phyloP scores from a whole-genome alignment of 805 yeast genomes.

The Yarrowia osloensis region DNA sequence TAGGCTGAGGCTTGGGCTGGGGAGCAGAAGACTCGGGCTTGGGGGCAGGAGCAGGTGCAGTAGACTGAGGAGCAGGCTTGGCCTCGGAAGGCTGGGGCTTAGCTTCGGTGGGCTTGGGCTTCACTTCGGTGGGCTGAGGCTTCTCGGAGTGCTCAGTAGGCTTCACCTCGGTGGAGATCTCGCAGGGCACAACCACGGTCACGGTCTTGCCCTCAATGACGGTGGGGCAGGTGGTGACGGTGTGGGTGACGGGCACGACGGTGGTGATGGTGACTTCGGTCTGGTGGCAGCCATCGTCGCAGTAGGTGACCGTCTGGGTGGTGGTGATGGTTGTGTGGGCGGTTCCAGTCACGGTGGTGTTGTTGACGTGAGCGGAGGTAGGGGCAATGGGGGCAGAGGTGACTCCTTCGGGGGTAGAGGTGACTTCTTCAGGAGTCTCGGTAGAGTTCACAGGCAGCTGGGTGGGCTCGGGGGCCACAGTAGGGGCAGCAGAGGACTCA shows the following conservation, averaged over 20 bases:
- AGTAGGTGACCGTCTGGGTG: slow-evolving; percentile 10
- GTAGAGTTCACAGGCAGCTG: not conserved
- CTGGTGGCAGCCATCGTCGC: not conserved
- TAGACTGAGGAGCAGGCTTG: not conserved
- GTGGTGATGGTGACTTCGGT: slow-evolving; percentile 14
- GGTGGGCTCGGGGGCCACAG: not conserved
- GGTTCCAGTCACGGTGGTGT: not conserved
- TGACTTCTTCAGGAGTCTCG: not conserved
- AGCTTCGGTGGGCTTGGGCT: not conserved
- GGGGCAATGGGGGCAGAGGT: too few species aligned
- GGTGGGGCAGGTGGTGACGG: slow-evolving; percentile 15
- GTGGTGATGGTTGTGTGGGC: slow-evolving; percentile 7
- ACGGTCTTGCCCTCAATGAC: slow-evolving; percentile 10
- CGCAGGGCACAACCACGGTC: slow-evolving; percentile 4
- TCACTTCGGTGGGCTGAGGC: not conserved
- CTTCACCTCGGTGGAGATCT: not conserved
- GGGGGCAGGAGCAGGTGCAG: not conserved
- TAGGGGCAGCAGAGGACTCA: not conserved
- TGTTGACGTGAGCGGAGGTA: not conserved
- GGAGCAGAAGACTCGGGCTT: not conserved
- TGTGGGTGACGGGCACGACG: slow-evolving; percentile 9
- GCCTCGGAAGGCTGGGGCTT: not conserved
- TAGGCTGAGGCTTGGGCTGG: too few species aligned
- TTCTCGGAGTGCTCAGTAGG: not conserved
- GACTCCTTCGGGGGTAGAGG: not conserved